A percentile compares a stretch with the other conserved stretches of the same genome.
These are phyloP conservation scores for Alternaria hordeiaustralica DNA, from an alignment of 2,329 filamentous ascomycete species.

Conservation along the genomic window DNA sequence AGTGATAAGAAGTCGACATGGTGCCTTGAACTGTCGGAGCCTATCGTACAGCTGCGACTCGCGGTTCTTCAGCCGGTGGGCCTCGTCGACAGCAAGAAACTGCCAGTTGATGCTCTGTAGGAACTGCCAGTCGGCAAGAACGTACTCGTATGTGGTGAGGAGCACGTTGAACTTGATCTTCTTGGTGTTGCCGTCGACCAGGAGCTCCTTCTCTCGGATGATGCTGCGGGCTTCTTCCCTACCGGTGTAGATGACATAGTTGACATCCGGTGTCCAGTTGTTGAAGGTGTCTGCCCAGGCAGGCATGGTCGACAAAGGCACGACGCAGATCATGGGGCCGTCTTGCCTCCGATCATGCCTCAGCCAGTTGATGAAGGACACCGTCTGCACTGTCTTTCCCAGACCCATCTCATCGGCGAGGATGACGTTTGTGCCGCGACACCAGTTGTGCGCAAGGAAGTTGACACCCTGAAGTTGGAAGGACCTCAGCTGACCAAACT, in stretches of 20 bases:
- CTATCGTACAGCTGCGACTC: constrained; percentile 92
- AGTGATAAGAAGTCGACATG: constrained; percentile 90
- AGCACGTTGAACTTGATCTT: constrained; percentile 98
- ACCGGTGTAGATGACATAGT: constrained; percentile 96
- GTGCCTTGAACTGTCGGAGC: constrained; percentile 83
- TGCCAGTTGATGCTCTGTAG: constrained; percentile 95
- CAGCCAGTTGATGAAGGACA: constrained; percentile 96
- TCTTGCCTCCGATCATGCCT: constrained; percentile 88
- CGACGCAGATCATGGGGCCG: constrained; percentile 95
- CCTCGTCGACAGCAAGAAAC: constrained; percentile 94
- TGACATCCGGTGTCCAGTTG: constrained; percentile 91
- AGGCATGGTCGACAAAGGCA: constrained; percentile 94
- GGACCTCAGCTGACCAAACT: constrained; percentile 81
- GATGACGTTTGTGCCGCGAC: constrained; percentile 91
- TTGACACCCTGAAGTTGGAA: constrained; percentile 96
- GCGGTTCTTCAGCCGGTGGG: constrained; percentile 93
- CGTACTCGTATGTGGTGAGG: constrained; percentile 96
- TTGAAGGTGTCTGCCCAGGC: constrained; percentile 99
- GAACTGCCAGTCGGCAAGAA: constrained; percentile 83
- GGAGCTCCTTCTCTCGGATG: constrained; percentile 88
- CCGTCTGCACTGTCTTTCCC: constrained; percentile 97
- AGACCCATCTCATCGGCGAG: constrained; percentile 98
- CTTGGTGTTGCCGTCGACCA: constrained; percentile 83
- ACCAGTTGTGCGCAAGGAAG: constrained; percentile 97
- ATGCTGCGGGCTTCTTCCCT: constrained; percentile 84